Evolutionary conservation across 192 early-diverging fungal species (phyloP).

Genomic region (Umbelopsis sp.): DNA sequence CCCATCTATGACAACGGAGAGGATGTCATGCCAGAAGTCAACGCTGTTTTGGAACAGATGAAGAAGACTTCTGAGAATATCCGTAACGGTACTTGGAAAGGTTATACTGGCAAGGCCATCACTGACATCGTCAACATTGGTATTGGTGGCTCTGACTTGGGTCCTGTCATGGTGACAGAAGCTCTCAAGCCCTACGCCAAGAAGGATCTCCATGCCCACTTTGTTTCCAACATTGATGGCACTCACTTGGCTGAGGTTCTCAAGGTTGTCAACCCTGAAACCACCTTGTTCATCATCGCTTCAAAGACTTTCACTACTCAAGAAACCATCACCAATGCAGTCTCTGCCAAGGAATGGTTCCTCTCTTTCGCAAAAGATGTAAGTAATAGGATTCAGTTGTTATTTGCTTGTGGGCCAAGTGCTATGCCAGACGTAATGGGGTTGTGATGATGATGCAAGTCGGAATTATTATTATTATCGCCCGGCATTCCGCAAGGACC

Average conservation of each 20-base stretch:
- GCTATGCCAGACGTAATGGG: background rate
- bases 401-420: background rate
- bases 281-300: slow-evolving; percentile 93
- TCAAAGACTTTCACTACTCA: slow-evolving; percentile 99
- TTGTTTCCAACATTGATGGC: slow-evolving; percentile 98
- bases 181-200: slow-evolving; percentile 93
- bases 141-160: slow-evolving; percentile 97
- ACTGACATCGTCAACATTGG: slow-evolving; percentile 98
- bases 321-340: slow-evolving; percentile 97
- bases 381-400: slow-evolving; percentile 25
- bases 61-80: slow-evolving; percentile 78
- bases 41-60: slow-evolving; percentile 94
- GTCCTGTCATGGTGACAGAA: slow-evolving; percentile 99
- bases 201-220: slow-evolving; percentile 80
- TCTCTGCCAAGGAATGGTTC: slow-evolving; percentile 94
- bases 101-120: slow-evolving; percentile 93
- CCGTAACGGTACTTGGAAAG: slow-evolving; percentile 91
- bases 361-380: slow-evolving; percentile 82
- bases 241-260: slow-evolving; percentile 95
- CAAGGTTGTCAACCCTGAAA: slow-evolving; percentile 84
- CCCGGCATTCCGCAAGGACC: too few relatives aligned
- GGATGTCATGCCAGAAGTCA: slow-evolving; percentile 95
- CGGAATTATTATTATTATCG: too few relatives aligned
- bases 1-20: slow-evolving; percentile 87
- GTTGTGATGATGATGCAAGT: too few relatives aligned